Percentiles rank a stretch among this genome's conserved stretches.
These are phyloP conservation scores for Pseudogymnoascus sp. DNA, from an alignment of 2,329 filamentous ascomycete genomes.

Conservation along the genomic window DNA sequence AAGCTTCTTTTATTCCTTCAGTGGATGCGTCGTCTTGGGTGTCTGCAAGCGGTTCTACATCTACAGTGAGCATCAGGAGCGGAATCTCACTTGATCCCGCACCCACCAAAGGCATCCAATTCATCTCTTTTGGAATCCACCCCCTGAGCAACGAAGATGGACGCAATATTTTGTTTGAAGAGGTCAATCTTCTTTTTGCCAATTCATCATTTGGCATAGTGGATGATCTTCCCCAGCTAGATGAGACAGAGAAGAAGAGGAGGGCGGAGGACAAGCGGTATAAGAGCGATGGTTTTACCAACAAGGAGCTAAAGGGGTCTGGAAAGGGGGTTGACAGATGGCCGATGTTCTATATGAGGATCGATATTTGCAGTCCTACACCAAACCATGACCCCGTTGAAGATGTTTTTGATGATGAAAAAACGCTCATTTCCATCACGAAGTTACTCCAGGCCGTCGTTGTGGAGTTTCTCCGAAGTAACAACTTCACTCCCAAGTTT, in stretches of 20 bases:
- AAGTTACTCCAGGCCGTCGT: conserved; percentile 63
- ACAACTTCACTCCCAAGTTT: conserved; percentile 46
- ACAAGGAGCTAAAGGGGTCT: conserved; percentile 42
- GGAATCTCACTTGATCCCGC: conserved; percentile 64
- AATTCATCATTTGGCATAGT: conserved; percentile 67
- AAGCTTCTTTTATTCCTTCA: conserved; percentile 56
- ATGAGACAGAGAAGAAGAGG: conserved; percentile 31
- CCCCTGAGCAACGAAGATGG: conserved; percentile 52
- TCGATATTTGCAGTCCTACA: conserved; percentile 35
- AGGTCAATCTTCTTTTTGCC: conserved; percentile 70
- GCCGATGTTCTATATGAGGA: conserved; percentile 82
- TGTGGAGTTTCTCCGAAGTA: conserved; percentile 65
- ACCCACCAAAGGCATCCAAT: conserved; percentile 68
- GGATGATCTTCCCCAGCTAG: conserved; percentile 37
- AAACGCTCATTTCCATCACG: conserved; percentile 41
- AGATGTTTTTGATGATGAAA: conserved; percentile 39
- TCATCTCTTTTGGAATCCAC: conserved; percentile 69
- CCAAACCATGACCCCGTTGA: conserved; percentile 25
- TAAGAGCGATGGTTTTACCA: conserved; percentile 42
- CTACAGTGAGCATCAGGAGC: conserved; percentile 56
- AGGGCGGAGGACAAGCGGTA: conserved; percentile 33
- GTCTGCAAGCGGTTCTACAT: conserved; percentile 58
- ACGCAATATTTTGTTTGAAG: conserved; percentile 64
- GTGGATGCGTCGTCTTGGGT: conserved; percentile 57
- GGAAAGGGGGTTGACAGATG: conserved; percentile 69